Base-by-base conservation (phyloP, 1,284 basidiomycete species). In the Volvariella volvacea region DNA sequence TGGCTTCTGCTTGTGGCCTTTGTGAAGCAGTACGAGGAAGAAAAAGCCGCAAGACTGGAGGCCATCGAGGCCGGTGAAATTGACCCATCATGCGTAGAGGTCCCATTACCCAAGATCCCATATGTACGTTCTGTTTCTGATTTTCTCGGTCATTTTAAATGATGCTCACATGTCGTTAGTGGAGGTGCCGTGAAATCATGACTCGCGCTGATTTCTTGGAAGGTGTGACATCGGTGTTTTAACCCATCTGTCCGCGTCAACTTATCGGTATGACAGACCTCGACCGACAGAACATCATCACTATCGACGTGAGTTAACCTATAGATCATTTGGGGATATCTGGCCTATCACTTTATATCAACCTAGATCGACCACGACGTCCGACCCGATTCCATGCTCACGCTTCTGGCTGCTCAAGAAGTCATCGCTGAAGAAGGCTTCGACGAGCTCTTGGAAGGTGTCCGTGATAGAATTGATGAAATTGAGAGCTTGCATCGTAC, bases 201-300 rank as follows among this genome's bases (percentile, higher is more conserved):
- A 91, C 88, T 0, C 68, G 88, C 22, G 68, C 87, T 2, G 89
- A 91, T 61, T 92, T 88, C 57, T 64, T 92, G 49, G 83, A 86
- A 59, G 76, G 79, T 83, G 41, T 16, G 66, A 50, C 38, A 46
- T 34, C 8, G 33, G 15, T 22, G 40, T n/a, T 31, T 31, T 42
- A 12, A n/a, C 43, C 33, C 15, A 22, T 34, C 30, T 41, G 16
- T 22, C 12, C 3, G 43, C 39, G 48, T 12, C 25, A 6, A 28
- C 25, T 28, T 28, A 28, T 12, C 6, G 6, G 12, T 6, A 28
- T 28, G 4, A 15, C 52, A 82, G 80, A 78, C 41, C 70, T 87
- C 31, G 80, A 84, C 59, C 65, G 72, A 31, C 59, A 68, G 19
- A 83, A 90, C 61, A 80, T 90, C 46, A 80, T 91, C 44, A 68